Evolutionary conservation across 2,329 filamentous ascomycete species (phyloP).

Genomic region (Neofusicoccum cordaticola): DNA sequence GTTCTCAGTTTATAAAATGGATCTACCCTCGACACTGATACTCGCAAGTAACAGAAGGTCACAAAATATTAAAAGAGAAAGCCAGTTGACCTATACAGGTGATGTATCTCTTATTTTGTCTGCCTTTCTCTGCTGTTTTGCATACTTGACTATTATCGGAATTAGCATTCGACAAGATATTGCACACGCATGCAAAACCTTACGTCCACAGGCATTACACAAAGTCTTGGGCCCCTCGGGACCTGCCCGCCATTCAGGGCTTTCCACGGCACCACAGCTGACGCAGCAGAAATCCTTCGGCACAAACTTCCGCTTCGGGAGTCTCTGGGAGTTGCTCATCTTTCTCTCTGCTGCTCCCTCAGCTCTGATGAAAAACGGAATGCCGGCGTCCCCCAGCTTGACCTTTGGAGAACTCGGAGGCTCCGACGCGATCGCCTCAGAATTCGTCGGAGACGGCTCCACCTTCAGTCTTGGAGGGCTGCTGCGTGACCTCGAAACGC

Average conservation of each 20-base stretch:
- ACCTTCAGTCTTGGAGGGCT: neutral
- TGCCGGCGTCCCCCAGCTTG: neutral
- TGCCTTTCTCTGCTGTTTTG: neutral
- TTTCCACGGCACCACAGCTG: constrained; percentile 90
- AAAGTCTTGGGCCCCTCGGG: constrained; percentile 90
- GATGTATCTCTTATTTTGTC: neutral
- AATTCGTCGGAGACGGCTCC: neutral
- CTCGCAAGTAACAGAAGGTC: too few relatives aligned
- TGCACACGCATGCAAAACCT: constrained; percentile 24
- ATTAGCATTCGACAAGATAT: neutral
- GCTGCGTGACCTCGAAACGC: neutral
- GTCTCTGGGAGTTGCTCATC: neutral
- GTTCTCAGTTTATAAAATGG: too few relatives aligned
- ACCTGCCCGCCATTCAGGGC: constrained; percentile 93
- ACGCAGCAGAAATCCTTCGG: constrained; percentile 86
- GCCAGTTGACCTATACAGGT: neutral
- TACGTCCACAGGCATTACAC: constrained; percentile 90
- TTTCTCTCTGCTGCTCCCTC: neutral
- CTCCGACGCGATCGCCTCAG: neutral
- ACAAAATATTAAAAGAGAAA: too few relatives aligned
- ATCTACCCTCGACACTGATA: too few relatives aligned
- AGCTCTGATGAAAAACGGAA: neutral
- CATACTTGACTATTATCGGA: neutral
- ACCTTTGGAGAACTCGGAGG: neutral
- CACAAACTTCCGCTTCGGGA: constrained; percentile 66